These are phyloP conservation scores for Neospermospora avenae DNA, from an alignment of 2,329 filamentous ascomycete species.

Conservation along the genomic window DNA sequence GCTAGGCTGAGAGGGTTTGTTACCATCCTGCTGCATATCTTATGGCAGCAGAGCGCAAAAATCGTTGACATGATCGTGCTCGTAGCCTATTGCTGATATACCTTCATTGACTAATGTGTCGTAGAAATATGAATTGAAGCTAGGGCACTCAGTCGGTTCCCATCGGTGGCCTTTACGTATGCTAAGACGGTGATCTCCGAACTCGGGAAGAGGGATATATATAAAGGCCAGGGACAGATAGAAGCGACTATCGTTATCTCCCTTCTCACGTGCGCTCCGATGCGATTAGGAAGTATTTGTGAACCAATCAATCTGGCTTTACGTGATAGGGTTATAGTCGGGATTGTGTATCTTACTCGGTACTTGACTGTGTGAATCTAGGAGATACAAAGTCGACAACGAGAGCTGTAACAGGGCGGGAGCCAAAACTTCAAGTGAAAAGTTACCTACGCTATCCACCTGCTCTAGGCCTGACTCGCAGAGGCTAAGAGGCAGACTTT, in stretches of 20 bases:
- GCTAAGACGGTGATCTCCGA: constrained; percentile 56
- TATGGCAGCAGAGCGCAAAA: constrained; percentile 69
- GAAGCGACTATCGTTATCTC: constrained; percentile 69
- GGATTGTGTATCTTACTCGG: constrained; percentile 78
- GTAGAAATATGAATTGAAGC: constrained; percentile 83
- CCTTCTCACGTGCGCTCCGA: constrained; percentile 69
- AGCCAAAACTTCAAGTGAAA: constrained; percentile 82
- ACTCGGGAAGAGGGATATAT: constrained; percentile 91
- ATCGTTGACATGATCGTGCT: constrained; percentile 87
- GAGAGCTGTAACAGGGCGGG: constrained; percentile 75
- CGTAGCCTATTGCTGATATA: constrained; percentile 63
- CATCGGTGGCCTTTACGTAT: constrained; percentile 66
- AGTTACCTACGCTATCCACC: constrained; percentile 88
- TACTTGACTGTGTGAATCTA: constrained; percentile 87
- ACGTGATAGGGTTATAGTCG: constrained; percentile 94
- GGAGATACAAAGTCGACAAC: constrained; percentile 83
- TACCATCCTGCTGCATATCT: constrained; percentile 22
- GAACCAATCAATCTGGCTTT: constrained; percentile 91
- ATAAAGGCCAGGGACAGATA: constrained; percentile 95
- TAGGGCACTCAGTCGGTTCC: constrained; percentile 85
- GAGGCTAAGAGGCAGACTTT: constrained; percentile 81
- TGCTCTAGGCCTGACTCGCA: constrained; percentile 74
- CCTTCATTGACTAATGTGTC: constrained; percentile 81
- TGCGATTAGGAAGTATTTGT: constrained; percentile 63
- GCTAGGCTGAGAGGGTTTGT: constrained; percentile 43